These are phyloP conservation scores for Kockovaella imperatae DNA, from an alignment of 768 basidiomycete species.

Conservation along the genomic window DNA sequence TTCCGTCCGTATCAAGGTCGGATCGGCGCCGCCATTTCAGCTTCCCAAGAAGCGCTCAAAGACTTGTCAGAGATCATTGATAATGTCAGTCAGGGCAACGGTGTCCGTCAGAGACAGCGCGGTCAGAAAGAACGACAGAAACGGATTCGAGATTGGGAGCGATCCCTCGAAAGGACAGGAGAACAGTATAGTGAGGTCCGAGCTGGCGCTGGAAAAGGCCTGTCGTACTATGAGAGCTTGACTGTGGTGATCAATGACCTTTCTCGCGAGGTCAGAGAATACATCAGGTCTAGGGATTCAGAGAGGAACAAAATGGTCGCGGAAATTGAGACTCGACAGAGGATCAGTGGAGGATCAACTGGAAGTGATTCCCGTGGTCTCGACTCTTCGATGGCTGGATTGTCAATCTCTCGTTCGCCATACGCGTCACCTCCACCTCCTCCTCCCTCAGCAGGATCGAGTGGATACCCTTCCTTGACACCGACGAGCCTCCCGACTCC, in stretches of 20 bases:
- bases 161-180: slow-evolving; percentile 64
- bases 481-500: slow-evolving; percentile 12
- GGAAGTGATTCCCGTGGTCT: slow-evolving; percentile 35
- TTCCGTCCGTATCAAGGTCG: slow-evolving; percentile 86
- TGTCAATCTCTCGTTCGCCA: slow-evolving; percentile 16
- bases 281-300: slow-evolving; percentile 55
- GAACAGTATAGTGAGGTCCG: slow-evolving; percentile 81
- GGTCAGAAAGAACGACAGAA: slow-evolving; percentile 78
- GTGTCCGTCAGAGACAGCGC: slow-evolving; percentile 65
- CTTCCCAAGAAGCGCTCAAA: slow-evolving; percentile 64
- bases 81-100: slow-evolving; percentile 61
- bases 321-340: slow-evolving; percentile 65
- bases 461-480: slow-evolving; percentile 4
- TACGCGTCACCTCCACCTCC: slow-evolving; percentile 12
- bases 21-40: slow-evolving; percentile 65
- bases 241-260: slow-evolving; percentile 58
- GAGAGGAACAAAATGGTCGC: slow-evolving; percentile 65
- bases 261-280: slow-evolving; percentile 55
- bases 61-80: slow-evolving; percentile 72
- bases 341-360: slow-evolving; percentile 48
- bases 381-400: slow-evolving; percentile 20
- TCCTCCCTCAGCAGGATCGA: slow-evolving; percentile 3
- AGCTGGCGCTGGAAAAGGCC: slow-evolving; percentile 77
- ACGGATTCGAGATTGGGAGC: slow-evolving; percentile 64
- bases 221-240: slow-evolving; percentile 80